Evolutionary conservation across 495 filamentous ascomycete genomes (phyloP).

Genomic region (Podospora anserina): DNA sequence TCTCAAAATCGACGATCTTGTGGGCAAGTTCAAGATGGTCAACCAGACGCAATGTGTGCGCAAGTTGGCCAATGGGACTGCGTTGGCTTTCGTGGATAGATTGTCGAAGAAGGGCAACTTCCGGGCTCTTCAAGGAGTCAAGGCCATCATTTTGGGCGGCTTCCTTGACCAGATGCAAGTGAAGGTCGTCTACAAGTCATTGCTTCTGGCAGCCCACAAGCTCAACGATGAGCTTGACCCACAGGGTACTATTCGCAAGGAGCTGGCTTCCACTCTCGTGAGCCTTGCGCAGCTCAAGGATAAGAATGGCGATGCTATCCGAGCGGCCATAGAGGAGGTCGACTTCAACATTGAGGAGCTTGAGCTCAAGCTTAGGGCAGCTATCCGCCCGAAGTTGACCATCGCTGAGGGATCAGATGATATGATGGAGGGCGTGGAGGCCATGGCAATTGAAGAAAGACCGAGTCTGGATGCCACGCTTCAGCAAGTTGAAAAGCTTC

Average conservation of each 20-base stretch:
- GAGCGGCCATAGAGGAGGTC: constrained; percentile 56
- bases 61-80: constrained; percentile 68
- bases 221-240: constrained; percentile 45
- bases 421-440: constrained; percentile 49
- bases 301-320: constrained; percentile 56
- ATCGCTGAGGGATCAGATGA: constrained; percentile 44
- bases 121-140: constrained; percentile 54
- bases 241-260: constrained; percentile 54
- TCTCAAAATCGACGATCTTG: constrained; percentile 58
- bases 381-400: constrained; percentile 50
- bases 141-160: constrained; percentile 57
- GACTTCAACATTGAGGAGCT: constrained; percentile 64
- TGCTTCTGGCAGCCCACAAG: constrained; percentile 57
- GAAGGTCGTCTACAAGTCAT: constrained; percentile 57
- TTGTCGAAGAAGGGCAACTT: constrained; percentile 60
- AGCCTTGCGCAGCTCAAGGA: constrained; percentile 53
- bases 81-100: constrained; percentile 61
- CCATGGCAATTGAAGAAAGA: constrained; percentile 21
- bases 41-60: constrained; percentile 64
- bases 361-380: constrained; percentile 66
- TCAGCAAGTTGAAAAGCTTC: constrained; percentile 39
- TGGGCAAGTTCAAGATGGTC: constrained; percentile 57
- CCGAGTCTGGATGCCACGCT: constrained; percentile 25
- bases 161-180: constrained; percentile 61
- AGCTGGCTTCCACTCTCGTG: constrained; percentile 62